Conservation (phyloP, 495 filamentous ascomycete species). For the Podospora appendiculata region DNA sequence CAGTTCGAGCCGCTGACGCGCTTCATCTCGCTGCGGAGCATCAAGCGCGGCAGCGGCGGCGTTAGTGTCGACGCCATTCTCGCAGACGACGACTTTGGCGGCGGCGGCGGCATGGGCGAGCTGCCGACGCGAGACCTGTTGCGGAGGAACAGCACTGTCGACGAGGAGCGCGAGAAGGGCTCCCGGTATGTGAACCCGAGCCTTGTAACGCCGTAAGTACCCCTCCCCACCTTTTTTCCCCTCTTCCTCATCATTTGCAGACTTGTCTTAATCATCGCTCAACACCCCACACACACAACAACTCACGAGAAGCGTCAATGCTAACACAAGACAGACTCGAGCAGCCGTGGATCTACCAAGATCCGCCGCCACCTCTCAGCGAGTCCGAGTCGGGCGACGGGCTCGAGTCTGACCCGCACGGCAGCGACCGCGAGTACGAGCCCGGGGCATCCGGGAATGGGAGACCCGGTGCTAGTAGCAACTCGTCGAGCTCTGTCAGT, state of each 20-base stretch:
- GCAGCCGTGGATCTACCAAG: slow-evolving; percentile 46
- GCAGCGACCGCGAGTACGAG: slow-evolving; percentile 4
- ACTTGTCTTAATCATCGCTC: background rate
- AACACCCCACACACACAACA: too few species aligned
- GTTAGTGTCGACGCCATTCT: slow-evolving; percentile 26
- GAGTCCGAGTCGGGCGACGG: slow-evolving; percentile 8
- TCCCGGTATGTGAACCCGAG: slow-evolving; percentile 67
- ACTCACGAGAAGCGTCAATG: background rate
- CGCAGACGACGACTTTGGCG: slow-evolving; percentile 30
- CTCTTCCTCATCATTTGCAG: background rate
- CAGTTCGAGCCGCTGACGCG: slow-evolving; percentile 80
- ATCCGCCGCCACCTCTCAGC: slow-evolving; percentile 31
- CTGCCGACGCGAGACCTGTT: slow-evolving; percentile 22
- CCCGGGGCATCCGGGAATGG: background rate
- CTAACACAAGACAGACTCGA: slow-evolving; percentile 29
- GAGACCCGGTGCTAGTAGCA: slow-evolving; percentile 6
- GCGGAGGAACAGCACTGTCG: slow-evolving; percentile 44
- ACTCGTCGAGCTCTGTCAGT: slow-evolving; percentile 37
- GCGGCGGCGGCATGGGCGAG: slow-evolving; percentile 15
- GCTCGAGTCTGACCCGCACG: background rate
- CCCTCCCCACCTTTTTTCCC: background rate
- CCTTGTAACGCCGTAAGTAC: slow-evolving; percentile 54
- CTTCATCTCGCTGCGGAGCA: slow-evolving; percentile 85
- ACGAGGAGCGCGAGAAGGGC: slow-evolving; percentile 60
- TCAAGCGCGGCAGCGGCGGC: slow-evolving; percentile 48